Percentiles rank a stretch among this genome's conserved stretches.
Conservation (phyloP, 192 early-diverging fungal genomes). For the Coemansia sp. region DNA sequence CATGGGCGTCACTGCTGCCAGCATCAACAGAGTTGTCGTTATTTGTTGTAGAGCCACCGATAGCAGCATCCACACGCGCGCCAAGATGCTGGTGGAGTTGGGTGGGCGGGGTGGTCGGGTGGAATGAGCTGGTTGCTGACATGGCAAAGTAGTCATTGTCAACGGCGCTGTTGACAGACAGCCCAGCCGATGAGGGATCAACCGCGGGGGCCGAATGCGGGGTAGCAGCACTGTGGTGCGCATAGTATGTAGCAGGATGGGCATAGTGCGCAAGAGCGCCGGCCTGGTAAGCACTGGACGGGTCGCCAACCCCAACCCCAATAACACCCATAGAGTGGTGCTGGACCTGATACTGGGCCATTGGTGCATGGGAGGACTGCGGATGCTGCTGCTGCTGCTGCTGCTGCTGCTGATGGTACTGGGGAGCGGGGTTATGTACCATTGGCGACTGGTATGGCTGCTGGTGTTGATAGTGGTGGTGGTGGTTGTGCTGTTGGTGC, state of each 20-base stretch:
- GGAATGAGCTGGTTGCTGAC: slow-evolving; percentile 18
- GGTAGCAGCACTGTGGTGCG: slow-evolving; percentile 15
- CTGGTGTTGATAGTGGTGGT: background rate
- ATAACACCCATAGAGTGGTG: slow-evolving; percentile 17
- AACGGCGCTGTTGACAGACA: slow-evolving; percentile 4
- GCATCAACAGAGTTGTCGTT: background rate
- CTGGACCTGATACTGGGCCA: slow-evolving; percentile 33
- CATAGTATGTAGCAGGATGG: slow-evolving; percentile 29
- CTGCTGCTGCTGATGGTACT: slow-evolving; percentile 21
- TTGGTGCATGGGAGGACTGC: slow-evolving; percentile 18
- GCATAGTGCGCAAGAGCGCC: slow-evolving; percentile 28
- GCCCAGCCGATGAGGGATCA: slow-evolving; percentile 15
- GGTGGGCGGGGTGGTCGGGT: slow-evolving; percentile 9
- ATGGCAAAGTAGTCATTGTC: slow-evolving; percentile 39
- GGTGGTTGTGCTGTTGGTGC: slow-evolving; percentile 17
- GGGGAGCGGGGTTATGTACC: slow-evolving; percentile 5
- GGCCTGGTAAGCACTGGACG: slow-evolving; percentile 17
- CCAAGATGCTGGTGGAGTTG: slow-evolving; percentile 13
- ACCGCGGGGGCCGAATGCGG: slow-evolving; percentile 12
- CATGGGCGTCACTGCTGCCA: background rate
- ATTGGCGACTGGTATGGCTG: slow-evolving; percentile 2
- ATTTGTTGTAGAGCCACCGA: background rate
- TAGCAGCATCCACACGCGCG: background rate
- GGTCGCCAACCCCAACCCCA: background rate
- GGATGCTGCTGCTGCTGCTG: slow-evolving; percentile 13